Conservation (phyloP, 192 early-diverging fungal genomes). For the Coemansia erecta region DNA sequence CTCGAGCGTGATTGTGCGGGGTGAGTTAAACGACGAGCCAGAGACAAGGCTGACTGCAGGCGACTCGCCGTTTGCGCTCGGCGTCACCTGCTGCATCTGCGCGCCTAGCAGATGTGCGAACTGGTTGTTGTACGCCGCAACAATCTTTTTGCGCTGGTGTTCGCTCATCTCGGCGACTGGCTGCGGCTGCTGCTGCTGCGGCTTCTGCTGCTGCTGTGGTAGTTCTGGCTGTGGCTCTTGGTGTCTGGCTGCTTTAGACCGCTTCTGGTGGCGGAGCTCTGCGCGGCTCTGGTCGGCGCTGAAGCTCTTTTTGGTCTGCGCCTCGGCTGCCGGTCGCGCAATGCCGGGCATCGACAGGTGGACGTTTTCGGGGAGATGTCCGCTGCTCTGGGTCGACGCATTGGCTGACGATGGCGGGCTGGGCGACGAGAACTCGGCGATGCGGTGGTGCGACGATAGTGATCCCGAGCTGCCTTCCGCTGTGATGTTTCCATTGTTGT, state of each 20-base stretch:
- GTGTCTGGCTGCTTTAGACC: slow-evolving; percentile 1
- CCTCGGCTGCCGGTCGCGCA: slow-evolving; percentile 4
- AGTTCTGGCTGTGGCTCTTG: slow-evolving; percentile 4
- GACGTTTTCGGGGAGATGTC: slow-evolving; percentile 38
- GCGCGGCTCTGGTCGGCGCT: slow-evolving; percentile 40
- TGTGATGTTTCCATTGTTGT: background rate
- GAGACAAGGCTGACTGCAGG: slow-evolving; percentile 31
- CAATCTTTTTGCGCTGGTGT: slow-evolving; percentile 28
- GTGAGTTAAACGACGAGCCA: slow-evolving; percentile 42
- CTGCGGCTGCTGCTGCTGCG: slow-evolving; percentile 11
- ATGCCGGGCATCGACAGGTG: slow-evolving; percentile 46
- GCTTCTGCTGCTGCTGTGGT: slow-evolving; percentile 1
- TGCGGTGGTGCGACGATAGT: slow-evolving; percentile 23
- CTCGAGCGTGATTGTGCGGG: slow-evolving; percentile 47
- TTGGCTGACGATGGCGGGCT: slow-evolving; percentile 47
- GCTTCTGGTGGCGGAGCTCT: slow-evolving; percentile 11
- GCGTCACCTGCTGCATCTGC: slow-evolving; percentile 6
- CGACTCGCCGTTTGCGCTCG: slow-evolving; percentile 17
- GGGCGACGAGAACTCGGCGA: slow-evolving; percentile 35
- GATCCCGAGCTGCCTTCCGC: slow-evolving; percentile 36
- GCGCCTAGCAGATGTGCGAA: slow-evolving; percentile 36
- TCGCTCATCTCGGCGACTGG: slow-evolving; percentile 9
- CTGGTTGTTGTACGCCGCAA: slow-evolving; percentile 42
- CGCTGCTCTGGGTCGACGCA: slow-evolving; percentile 36
- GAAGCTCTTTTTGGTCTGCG: slow-evolving; percentile 11